Evolutionary conservation across 1,139 yeast genomes (phyloP).

Genomic region (Meyerozyma elateridarum): DNA sequence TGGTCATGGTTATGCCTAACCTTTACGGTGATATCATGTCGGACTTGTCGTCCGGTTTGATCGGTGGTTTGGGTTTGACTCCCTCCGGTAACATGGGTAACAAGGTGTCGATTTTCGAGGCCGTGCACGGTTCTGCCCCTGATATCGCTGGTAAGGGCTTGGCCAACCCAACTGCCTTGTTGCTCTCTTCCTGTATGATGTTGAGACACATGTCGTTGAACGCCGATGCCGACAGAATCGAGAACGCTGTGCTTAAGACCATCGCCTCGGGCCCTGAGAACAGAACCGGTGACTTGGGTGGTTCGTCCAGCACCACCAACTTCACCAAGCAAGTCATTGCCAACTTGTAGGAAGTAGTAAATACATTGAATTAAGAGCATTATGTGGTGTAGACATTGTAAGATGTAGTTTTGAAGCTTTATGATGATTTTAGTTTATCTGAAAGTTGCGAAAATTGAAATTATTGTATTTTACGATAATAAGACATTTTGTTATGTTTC

Average conservation of each 20-base stretch:
- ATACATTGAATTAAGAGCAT: too few relatives aligned
- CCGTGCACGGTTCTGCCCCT: slow-evolving; percentile 99
- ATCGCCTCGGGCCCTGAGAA: slow-evolving; percentile 90
- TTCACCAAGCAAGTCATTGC: slow-evolving; percentile 69
- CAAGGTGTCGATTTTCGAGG: slow-evolving; percentile 95
- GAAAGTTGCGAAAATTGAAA: slow-evolving; percentile 7
- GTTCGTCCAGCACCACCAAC: slow-evolving; percentile 80
- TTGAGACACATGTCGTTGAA: slow-evolving; percentile 94
- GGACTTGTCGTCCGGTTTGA: slow-evolving; percentile 93
- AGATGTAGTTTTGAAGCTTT: too few relatives aligned
- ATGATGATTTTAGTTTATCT: too few relatives aligned
- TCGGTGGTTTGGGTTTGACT: slow-evolving; percentile 97
- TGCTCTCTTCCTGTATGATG: slow-evolving; percentile 97
- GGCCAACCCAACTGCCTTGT: slow-evolving; percentile 97
- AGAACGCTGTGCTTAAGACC: slow-evolving; percentile 83
- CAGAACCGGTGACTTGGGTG: slow-evolving; percentile 96
- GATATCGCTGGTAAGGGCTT: slow-evolving; percentile 97
- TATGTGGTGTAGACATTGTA: too few relatives aligned
- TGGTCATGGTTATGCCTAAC: slow-evolving; percentile 99
- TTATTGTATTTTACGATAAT: slow-evolving; percentile 7
- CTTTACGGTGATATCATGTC: slow-evolving; percentile 98
- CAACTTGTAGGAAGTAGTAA: slow-evolving; percentile 40
- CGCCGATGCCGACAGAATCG: slow-evolving; percentile 76
- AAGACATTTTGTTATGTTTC: slow-evolving; percentile 5
- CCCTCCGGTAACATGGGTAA: slow-evolving; percentile 99